Percentiles rank a stretch among this genome's conserved stretches.
Evolutionary conservation across 176 grass and related monocot genomes (phyloP).

Genomic region (Themeda triandra): DNA sequence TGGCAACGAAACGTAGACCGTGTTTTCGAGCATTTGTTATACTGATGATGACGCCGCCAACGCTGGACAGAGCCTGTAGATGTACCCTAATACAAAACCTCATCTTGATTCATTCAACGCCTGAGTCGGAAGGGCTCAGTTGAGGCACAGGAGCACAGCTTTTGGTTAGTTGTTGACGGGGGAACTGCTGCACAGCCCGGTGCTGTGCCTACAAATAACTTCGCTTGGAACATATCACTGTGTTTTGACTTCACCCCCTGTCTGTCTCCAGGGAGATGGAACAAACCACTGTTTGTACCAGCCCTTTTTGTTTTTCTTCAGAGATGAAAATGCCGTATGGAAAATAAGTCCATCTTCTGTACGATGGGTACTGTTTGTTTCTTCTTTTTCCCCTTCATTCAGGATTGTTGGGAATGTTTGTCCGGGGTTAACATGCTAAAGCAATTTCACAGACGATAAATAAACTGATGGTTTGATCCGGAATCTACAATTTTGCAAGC

Average conservation of each 20-base stretch:
- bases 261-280: constrained; percentile 24
- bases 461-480: not conserved
- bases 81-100: not conserved
- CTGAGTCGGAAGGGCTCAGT: not conserved
- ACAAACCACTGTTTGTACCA: not conserved
- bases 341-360: constrained; percentile 35
- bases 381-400: not conserved
- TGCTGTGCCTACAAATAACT: constrained; percentile 9
- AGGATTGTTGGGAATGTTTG: not conserved
- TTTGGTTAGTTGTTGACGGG: not conserved
- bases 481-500: not conserved
- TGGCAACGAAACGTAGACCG: constrained; percentile 77
- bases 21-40: constrained; percentile 72
- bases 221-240: not conserved
- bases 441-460: not conserved
- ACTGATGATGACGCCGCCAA: constrained; percentile 36
- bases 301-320: no score
- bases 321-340: not conserved
- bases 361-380: not conserved
- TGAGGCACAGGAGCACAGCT: not conserved
- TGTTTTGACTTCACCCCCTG: not conserved
- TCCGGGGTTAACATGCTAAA: not conserved
- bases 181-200: not conserved
- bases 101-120: not conserved
- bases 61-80: not conserved